Evolutionary conservation across 257 asterid species (phyloP).

Genomic region (Plectranthus barbatus): DNA sequence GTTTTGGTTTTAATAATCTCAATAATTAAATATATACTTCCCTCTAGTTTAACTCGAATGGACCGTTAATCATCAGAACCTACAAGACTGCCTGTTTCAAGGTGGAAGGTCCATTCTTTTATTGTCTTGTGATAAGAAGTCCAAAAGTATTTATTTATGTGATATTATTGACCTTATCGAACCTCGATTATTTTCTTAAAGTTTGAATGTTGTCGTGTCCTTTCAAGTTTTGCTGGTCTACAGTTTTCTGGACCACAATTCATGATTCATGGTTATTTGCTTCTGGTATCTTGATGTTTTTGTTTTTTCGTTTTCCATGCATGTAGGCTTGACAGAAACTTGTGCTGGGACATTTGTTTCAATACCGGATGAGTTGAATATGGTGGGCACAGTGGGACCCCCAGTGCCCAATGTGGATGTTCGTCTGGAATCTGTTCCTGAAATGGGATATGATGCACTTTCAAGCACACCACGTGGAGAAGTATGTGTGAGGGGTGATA

Average conservation of each 20-base stretch:
- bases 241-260: slow-evolving; percentile 1
- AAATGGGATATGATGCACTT: slow-evolving; percentile 88
- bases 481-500: slow-evolving; percentile 78
- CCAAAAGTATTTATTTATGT: not conserved
- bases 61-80: not conserved
- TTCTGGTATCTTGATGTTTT: not conserved
- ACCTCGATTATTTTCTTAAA: not conserved
- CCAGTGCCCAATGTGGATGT: slow-evolving; percentile 95
- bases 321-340: slow-evolving; percentile 85
- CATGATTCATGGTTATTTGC: slow-evolving; percentile 5
- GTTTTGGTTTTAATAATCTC: not conserved
- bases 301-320: slow-evolving; percentile 8
- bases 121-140: not conserved
- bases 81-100: not conserved
- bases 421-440: slow-evolving; percentile 94
- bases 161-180: not conserved
- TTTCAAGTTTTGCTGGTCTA: not conserved
- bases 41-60: not conserved
- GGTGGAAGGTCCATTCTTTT: not conserved
- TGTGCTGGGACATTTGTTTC: slow-evolving; percentile 95
- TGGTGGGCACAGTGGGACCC: slow-evolving; percentile 97
- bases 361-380: slow-evolving; percentile 55
- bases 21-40: not conserved
- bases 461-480: slow-evolving; percentile 87
- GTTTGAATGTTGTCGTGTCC: not conserved